Evolutionary conservation across 129 eudicot species (phyloP).

Genomic region (Flaveria trinervia): DNA sequence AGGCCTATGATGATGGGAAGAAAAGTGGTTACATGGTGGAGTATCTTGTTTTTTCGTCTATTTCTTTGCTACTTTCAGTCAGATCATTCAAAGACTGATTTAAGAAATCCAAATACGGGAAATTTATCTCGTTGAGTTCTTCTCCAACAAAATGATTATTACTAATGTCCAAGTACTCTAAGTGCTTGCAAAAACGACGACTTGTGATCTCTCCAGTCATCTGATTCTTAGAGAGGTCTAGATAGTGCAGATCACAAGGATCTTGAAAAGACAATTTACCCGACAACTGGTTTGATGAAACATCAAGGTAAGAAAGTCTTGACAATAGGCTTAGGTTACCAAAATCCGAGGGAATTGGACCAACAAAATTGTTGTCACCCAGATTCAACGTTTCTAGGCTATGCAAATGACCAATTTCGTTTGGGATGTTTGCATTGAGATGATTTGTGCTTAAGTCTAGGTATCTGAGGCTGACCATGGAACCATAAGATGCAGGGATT

Average conservation of each 20-base stretch:
- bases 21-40: background rate
- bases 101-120: too few species aligned
- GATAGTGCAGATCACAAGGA: background rate
- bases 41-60: background rate
- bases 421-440: constrained; percentile 20
- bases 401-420: background rate
- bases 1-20: background rate
- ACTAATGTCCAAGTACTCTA: constrained; percentile 15
- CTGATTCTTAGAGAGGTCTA: constrained; percentile 21
- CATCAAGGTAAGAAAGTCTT: background rate
- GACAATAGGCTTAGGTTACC: too few species aligned
- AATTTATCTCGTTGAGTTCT: too few species aligned
- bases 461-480: background rate
- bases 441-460: constrained; percentile 16
- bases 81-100: too few species aligned
- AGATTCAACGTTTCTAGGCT: constrained; percentile 2
- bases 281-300: constrained; percentile 27
- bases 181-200: background rate
- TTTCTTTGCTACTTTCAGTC: too few species aligned
- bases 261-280: background rate
- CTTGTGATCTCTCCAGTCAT: background rate
- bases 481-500: constrained; percentile 23
- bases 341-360: too few species aligned
- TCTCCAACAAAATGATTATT: constrained; percentile 4
- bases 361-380: background rate